Evolutionary conservation across 2,329 filamentous ascomycete species (phyloP), one percentile per base, ranked within the genome.

Genomic region (Sporothrix dimorphospora): DNA sequence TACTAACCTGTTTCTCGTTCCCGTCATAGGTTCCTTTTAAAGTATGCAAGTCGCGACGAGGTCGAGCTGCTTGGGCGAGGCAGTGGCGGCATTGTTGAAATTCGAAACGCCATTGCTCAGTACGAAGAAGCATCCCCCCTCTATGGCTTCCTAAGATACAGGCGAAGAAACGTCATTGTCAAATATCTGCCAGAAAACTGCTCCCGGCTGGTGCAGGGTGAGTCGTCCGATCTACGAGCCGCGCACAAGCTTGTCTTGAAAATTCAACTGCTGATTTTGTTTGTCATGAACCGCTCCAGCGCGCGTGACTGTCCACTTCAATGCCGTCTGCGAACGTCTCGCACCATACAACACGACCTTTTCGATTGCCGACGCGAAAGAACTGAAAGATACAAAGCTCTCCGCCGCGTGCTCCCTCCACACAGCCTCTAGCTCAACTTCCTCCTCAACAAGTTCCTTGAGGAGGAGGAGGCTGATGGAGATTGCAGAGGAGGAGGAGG

Each of bases 181-280:
- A 98, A 96, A 83, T 97, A 96, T 80, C 87, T 97, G 74, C 96
- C 95, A 0, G 93, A 97, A 73, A 93, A 91, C 73, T 95, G 94
- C 76, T 98, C 96, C 75, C 89, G 96, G 77, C 85, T 99, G 71
- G 85, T 99, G 70, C 93, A 97, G 92, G 96, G 96, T 97, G 82
- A 77, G 89, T 80, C 72, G 0, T 1, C 49, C n/a, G 7, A n/a
- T 42, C 59, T 19, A 38, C 40, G 1, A 19, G 45, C 40, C 14
- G 14, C 4, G 14, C 5, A 11, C 11, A 19, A 12, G 16, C 3
- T 6, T 9, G 24, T 21, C 16, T n/a, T 8, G 21, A 19, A 66
- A 16, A 30, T 16, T 30, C 59, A 65, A 9, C 27, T 65, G 38
- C 49, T 71, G 21, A 71, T 47, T 19, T 42, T 24, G n/a, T 66